Percentiles rank a stretch among this genome's conserved stretches.
Evolutionary conservation across 768 basidiomycete species (phyloP).

Genomic region (Mycena alexandri): DNA sequence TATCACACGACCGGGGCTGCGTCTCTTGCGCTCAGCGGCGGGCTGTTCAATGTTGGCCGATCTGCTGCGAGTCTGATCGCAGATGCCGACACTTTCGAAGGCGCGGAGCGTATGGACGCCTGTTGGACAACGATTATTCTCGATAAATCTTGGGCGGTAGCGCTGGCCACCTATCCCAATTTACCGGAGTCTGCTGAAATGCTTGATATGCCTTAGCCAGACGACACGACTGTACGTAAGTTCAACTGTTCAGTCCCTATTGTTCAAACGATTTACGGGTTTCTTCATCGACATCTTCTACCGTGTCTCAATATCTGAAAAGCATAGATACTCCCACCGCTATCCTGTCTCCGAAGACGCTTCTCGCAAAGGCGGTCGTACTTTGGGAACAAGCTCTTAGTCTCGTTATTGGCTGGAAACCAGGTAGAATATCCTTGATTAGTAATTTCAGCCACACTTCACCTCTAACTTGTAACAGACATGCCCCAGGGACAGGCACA

Average conservation of each 20-base stretch:
- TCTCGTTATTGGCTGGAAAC: conserved; percentile 17
- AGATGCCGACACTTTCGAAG: conserved; percentile 11
- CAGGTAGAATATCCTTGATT: neutral
- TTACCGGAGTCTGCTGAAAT: neutral
- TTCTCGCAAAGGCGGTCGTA: conserved; percentile 29
- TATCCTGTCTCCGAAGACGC: conserved; percentile 12
- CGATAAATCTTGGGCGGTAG: conserved; percentile 35
- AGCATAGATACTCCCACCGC: neutral
- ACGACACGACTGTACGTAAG: neutral
- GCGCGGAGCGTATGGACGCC: conserved; percentile 29
- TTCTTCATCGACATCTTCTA: neutral
- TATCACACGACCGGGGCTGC: conserved; percentile 56
- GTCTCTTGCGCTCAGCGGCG: conserved; percentile 43
- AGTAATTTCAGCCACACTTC: neutral
- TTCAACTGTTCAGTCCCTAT: neutral
- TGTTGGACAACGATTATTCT: conserved; percentile 30
- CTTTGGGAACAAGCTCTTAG: conserved; percentile 35
- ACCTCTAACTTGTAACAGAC: neutral
- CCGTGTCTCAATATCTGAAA: conserved; percentile 23
- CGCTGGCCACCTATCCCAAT: conserved; percentile 18
- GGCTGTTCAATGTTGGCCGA: conserved; percentile 39
- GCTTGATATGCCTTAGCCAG: conserved; percentile 30
- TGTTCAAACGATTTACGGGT: neutral
- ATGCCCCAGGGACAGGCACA: neutral
- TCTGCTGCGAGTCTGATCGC: neutral